Percentiles rank a stretch among this genome's conserved stretches.
Evolutionary conservation across 768 basidiomycete genomes (phyloP).

Genomic region (Macrolepiota dolichaula): DNA sequence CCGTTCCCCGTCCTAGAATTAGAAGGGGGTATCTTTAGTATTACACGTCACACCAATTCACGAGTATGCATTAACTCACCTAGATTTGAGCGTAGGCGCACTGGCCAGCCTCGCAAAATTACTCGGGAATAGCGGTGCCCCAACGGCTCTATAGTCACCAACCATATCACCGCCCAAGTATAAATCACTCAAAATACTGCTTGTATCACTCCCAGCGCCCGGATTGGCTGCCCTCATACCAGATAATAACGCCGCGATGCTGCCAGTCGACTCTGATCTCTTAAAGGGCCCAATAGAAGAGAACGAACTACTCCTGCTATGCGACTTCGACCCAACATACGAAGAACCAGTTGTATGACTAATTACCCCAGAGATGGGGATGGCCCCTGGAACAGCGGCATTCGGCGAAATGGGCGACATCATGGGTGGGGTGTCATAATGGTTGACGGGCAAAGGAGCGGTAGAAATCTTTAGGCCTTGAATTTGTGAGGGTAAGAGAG

Average conservation of each 20-base stretch:
- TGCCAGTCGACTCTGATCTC: conserved; percentile 29
- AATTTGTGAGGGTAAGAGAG: conserved; percentile 39
- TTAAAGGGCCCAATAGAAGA: conserved; percentile 32
- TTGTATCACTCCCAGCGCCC: conserved; percentile 15
- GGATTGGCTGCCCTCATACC: conserved; percentile 14
- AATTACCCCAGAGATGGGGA: conserved; percentile 3
- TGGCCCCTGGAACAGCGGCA: conserved; percentile 20
- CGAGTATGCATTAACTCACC: conserved; percentile 20
- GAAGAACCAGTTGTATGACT: background rate
- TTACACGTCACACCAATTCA: background rate
- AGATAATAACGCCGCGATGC: conserved; percentile 17
- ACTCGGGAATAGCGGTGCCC: conserved; percentile 78
- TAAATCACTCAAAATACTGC: conserved; percentile 14
- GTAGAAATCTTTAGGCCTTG: conserved; percentile 60
- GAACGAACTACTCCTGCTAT: conserved; percentile 11
- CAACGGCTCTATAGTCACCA: conserved; percentile 63
- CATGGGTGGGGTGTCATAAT: conserved; percentile 20
- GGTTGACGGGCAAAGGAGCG: conserved; percentile 26
- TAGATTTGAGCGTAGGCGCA: conserved; percentile 62
- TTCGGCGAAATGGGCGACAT: conserved; percentile 24
- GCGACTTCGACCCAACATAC: background rate
- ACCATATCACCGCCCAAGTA: conserved; percentile 35
- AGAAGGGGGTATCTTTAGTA: background rate
- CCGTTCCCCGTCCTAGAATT: conserved; percentile 4
- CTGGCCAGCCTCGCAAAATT: conserved; percentile 69